Evolutionary conservation across 1,284 basidiomycete genomes (phyloP), one percentile per base, ranked within the genome.

Genomic region (Earliella scabrosa): DNA sequence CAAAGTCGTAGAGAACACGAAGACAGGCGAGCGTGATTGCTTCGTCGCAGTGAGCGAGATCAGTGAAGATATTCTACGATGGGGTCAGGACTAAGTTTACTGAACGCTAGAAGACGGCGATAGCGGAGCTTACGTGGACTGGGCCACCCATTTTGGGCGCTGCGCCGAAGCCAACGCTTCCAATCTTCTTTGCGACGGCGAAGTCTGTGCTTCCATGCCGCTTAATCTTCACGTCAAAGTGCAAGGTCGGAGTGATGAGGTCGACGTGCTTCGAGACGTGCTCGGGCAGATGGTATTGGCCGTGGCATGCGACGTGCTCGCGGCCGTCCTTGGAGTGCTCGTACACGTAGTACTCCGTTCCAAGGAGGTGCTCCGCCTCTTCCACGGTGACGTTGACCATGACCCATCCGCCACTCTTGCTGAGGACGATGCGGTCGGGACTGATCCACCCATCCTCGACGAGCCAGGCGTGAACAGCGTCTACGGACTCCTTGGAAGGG

Each of bases 11-110:
- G 29, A 86, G 64, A 3, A 73, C 72, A 41, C 77, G 69, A 48
- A 87, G 68, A 63, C 83, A 87, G 0, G 77, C 68, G 13, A 82
- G 82, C 0, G 83, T 85, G 50, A 86, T 77, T 1, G 68, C 73
- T 2, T 63, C 68, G 8, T 67, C 64, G 62, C 83, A 86, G 21
- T 59, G 47, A 16, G 46, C 45, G 21, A 61, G 44, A 13, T 59
- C 52, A 3, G 34, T 50, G 47, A 55, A 59, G 36, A 63, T 46
- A 26, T 41, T 51, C 61, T 63, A n/a, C n/a, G n/a, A n/a, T n/a
- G n/a, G n/a, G n/a, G n/a, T n/a, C n/a, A n/a, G n/a, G n/a, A n/a
- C n/a, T n/a, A n/a, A n/a, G n/a, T n/a, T n/a, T 9, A 24, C 38
- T 39, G 43, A 41, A 3, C 29, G n/a, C 18, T 27, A 20, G n/a